These are phyloP conservation scores for Aspergillus versicolor DNA, from an alignment of 2,329 filamentous ascomycete species.

Conservation along the genomic window DNA sequence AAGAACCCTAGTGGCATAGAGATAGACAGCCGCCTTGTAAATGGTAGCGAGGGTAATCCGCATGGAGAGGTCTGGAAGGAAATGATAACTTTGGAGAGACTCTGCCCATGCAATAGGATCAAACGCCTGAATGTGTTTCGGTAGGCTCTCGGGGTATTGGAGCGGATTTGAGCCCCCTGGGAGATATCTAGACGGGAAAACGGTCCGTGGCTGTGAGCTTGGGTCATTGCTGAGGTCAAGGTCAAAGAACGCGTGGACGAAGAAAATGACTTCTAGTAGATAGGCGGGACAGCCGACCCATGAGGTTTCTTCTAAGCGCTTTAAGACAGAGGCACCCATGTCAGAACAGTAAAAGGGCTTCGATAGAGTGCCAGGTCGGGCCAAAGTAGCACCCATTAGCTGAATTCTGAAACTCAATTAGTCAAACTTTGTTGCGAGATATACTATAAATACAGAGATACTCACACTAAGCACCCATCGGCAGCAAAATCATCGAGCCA, in stretches of 20 bases:
- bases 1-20: constrained; percentile 41
- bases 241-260: constrained; percentile 40
- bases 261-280: constrained; percentile 42
- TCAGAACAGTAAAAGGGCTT: constrained; percentile 39
- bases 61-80: constrained; percentile 48
- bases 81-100: constrained; percentile 40
- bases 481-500: constrained; percentile 38
- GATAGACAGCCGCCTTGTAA: constrained; percentile 41
- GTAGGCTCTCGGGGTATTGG: constrained; percentile 31
- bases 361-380: constrained; percentile 38
- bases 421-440: not conserved
- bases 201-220: constrained; percentile 27
- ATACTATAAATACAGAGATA: not conserved
- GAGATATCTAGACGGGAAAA: constrained; percentile 28
- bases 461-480: constrained; percentile 39
- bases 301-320: constrained; percentile 40
- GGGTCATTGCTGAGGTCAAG: constrained; percentile 26
- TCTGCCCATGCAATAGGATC: constrained; percentile 39
- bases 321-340: constrained; percentile 36
- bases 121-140: constrained; percentile 40
- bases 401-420: constrained; percentile 31
- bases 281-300: constrained; percentile 44
- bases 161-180: constrained; percentile 27
- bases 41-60: constrained; percentile 49
- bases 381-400: constrained; percentile 44